Percentiles rank a stretch among this genome's conserved stretches.
Evolutionary conservation across 306 rosid species (phyloP).

Genomic region (Acacia acuminata): DNA sequence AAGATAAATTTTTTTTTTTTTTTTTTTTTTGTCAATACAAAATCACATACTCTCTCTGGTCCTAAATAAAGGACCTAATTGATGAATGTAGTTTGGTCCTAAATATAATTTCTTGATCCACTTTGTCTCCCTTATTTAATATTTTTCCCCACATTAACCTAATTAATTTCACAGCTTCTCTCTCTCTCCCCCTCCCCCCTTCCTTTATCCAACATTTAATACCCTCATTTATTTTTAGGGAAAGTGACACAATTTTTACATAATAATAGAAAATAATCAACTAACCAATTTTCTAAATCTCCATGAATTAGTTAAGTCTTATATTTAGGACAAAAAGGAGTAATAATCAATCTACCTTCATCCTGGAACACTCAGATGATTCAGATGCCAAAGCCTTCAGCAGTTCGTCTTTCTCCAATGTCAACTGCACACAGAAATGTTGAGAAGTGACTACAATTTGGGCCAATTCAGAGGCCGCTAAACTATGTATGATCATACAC

Average conservation of each 20-base stretch:
- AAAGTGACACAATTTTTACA: too few species aligned
- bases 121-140: neutral
- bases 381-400: conserved; percentile 70
- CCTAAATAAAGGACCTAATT: too few species aligned
- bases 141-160: neutral
- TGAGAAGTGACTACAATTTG: conserved; percentile 22
- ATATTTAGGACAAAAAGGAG: neutral
- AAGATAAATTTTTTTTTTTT: neutral
- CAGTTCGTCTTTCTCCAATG: conserved; percentile 91
- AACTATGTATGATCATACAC: conserved; percentile 14
- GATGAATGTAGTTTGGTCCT: neutral
- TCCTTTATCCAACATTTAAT: neutral
- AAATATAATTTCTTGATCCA: too few species aligned
- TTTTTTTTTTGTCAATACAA: neutral
- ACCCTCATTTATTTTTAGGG: neutral
- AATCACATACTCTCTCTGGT: neutral
- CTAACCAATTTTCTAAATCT: neutral
- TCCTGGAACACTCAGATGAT: conserved; percentile 73
- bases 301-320: neutral
- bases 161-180: neutral
- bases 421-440: conserved; percentile 57
- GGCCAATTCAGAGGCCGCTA: conserved; percentile 16
- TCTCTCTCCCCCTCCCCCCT: neutral
- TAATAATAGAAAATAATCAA: neutral
- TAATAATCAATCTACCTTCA: conserved; percentile 63